Evolutionary conservation across 768 basidiomycete genomes (phyloP), one percentile per base, ranked within the genome.

Genomic region (Suillus decipiens): DNA sequence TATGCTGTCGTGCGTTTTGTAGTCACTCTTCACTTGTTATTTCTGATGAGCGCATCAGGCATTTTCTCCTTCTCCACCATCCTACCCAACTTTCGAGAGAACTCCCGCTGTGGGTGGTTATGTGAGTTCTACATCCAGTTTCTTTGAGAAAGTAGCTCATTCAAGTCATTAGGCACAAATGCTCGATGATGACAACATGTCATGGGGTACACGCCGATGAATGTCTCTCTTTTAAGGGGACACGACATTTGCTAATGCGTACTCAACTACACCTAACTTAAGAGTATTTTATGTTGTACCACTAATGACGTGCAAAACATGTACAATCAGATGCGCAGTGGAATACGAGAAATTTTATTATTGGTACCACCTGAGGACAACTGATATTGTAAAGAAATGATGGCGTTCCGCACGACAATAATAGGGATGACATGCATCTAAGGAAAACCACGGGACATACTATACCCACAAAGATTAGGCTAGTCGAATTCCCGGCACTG

Each of bases 161-260:
- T 22, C 43, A 2, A 55, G 11, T 43, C 17, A 5, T 1, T 63
- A 72, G 71, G 71, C 71, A 4, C 66, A 72, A 50, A 68, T 73
- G 72, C 70, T 72, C 7, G 71, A 72, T 5, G 71, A 72, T 2
- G 71, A 72, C 47, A 72, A 72, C 43, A 73, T 73, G 71, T 70
- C 71, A 28, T 72, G 71, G 71, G 64, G 63, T 11, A 33, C 60
- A 19, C 11, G 56, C 6, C 34, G 45, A 41, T 59, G 61, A 36
- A 50, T 43, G 31, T 42, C 64, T 50, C 70, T 70, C 62, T 72
- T 50, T 60, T 59, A 6, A 34, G 5, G 12, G 19, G 19, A 41
- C n/a, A 1, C 34, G 6, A 31, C 31, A 8, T 47, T 45, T 24
- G 14, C 10, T 11, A 34, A 50, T 61, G 31, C 59, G 37, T 62